Base-by-base conservation (phyloP, 108 stramenopile genomes). In the Mediolabrus comicus region DNA sequence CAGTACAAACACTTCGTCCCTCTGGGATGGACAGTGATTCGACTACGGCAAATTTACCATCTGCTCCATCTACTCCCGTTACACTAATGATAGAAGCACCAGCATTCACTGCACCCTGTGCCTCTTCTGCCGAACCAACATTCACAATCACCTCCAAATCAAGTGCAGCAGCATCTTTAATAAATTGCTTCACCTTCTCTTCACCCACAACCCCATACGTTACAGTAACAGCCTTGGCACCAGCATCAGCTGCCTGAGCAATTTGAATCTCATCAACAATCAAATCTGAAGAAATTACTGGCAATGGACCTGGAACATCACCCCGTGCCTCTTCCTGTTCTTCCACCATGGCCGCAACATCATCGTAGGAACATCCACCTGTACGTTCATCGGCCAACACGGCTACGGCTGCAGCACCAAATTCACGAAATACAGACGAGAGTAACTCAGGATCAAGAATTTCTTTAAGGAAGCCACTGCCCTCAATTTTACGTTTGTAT, bases 231-330 rank as follows among this genome's bases (percentile, higher is more conserved):
- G 83, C 95, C 24, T 53, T 53, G 35, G 83, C 89, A 52, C 92
- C 91, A 14, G 56, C 49, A 6, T 82, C 84, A 1, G 69, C 80
- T 17, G 84, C 81, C 43, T 68, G 76, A 0, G 91, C 91, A 67
- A 95, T 82, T 75, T 95, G 95, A 34, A 92, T 62, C 36, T 90
- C 88, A 62, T 92, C 92, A 13, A 95, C 86, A 56, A 95, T 83
- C 22, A 93, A 36, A 79, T 95, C 95, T 39, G 60, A 79, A 22
- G 80, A 90, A 55, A 95, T 88, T 10, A 95, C 79, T 8, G 80
- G 81, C 41, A 92, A 57, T 2, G 95, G 91, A 8, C 92, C 92
- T 0, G 95, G 95, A 1, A 93, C 86, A 52, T 92, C 83, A 11
- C 75, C 87, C 16, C 9, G 30, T 22, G 89, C 84, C 12, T 80